phyloP scores from a whole-genome alignment of 2,329 filamentous ascomycete species.

The Septoria petroselini region DNA sequence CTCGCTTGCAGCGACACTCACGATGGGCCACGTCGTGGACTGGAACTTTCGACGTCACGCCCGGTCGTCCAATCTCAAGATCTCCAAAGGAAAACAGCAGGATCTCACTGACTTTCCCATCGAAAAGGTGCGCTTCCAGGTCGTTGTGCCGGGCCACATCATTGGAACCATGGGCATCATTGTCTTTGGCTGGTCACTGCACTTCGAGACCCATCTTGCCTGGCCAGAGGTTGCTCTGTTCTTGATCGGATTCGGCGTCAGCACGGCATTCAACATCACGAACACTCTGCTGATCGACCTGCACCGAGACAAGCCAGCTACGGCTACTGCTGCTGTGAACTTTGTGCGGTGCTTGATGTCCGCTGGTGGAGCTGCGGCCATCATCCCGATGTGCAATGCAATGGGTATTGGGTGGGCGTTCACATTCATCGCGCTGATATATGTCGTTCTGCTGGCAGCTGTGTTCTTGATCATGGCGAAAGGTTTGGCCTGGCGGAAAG shows the following conservation, averaged over 20 bases:
- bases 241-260: conserved; percentile 34
- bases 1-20: conserved; percentile 39
- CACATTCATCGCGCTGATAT: conserved; percentile 39
- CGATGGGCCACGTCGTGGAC: conserved; percentile 60
- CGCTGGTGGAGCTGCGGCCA: conserved; percentile 42
- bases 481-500: conserved; percentile 27
- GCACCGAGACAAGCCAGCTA: conserved; percentile 42
- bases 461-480: conserved; percentile 29
- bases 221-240: conserved; percentile 50
- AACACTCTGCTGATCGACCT: conserved; percentile 49
- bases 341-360: conserved; percentile 45
- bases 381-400: conserved; percentile 35
- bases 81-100: conserved; percentile 57
- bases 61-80: conserved; percentile 56
- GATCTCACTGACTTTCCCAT: conserved; percentile 54
- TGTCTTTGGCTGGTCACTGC: conserved; percentile 45
- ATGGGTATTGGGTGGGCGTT: conserved; percentile 46
- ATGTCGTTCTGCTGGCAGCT: conserved; percentile 24
- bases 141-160: conserved; percentile 40
- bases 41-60: conserved; percentile 72
- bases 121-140: conserved; percentile 45
- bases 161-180: conserved; percentile 39
- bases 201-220: conserved; percentile 39
- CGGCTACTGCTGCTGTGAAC: conserved; percentile 46
- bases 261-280: conserved; percentile 43